Conservation (phyloP, 305 asterid species). For the Plantago lanceolata region DNA sequence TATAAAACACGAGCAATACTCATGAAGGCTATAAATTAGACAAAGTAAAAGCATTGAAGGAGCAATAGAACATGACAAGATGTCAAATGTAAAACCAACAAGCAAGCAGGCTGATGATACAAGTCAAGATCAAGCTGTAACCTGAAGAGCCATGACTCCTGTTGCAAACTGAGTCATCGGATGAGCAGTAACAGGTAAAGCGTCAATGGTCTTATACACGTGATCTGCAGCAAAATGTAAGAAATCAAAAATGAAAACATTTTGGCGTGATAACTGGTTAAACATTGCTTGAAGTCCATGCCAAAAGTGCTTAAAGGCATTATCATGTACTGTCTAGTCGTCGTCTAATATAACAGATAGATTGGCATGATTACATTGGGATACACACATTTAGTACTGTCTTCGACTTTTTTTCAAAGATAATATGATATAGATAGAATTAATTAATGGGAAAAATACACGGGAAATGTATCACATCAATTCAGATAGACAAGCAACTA, state of each 20-base stretch:
- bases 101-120: background rate
- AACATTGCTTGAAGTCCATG: background rate
- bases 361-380: conserved; percentile 1
- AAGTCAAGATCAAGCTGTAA: conserved; percentile 22
- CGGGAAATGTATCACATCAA: no score
- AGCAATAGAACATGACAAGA: background rate
- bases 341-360: background rate
- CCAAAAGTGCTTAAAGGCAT: background rate
- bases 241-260: conserved; percentile 6
- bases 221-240: conserved; percentile 53
- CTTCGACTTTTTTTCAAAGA: no score
- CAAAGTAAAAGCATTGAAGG: background rate
- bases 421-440: no score
- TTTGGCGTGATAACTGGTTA: background rate
- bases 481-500: no score
- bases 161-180: conserved; percentile 93
- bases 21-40: background rate
- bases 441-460: no score
- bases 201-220: conserved; percentile 74
- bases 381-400: background rate
- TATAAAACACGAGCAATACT: background rate
- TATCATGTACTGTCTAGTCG: background rate
- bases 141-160: conserved; percentile 96
- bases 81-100: background rate
- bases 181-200: conserved; percentile 72